Conservation (phyloP, 768 basidiomycete species). For the Suillus decipiens region DNA sequence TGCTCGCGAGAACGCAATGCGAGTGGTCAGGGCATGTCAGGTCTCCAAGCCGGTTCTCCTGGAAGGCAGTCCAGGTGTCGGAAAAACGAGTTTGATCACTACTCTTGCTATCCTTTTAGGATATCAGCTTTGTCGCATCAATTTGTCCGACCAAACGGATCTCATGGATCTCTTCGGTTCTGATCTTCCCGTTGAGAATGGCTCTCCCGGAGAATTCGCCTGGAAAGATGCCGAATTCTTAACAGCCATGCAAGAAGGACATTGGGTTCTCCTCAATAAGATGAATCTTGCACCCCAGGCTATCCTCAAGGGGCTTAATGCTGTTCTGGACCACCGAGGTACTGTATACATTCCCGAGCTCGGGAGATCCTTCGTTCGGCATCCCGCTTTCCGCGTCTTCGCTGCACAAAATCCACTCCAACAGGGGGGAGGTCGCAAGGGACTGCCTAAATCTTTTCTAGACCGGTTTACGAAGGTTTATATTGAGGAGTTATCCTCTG, state of each 20-base stretch:
- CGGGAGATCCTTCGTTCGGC: conserved; percentile 81
- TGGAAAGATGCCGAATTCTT: conserved; percentile 99
- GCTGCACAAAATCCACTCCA: conserved; percentile 96
- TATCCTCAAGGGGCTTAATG: conserved; percentile 95
- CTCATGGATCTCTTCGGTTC: conserved; percentile 95
- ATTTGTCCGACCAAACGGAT: conserved; percentile 97
- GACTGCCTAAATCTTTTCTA: conserved; percentile 94
- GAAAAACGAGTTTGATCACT: conserved; percentile 91
- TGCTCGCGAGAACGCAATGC: conserved; percentile 82
- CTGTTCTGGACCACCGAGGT: conserved; percentile 93
- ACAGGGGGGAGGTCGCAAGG: conserved; percentile 97
- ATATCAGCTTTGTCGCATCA: conserved; percentile 85
- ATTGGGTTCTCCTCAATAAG: conserved; percentile 98
- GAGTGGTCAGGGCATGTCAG: conserved; percentile 88
- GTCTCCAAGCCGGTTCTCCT: conserved; percentile 88
- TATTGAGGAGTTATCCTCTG: conserved; percentile 76
- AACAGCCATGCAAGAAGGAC: conserved; percentile 88
- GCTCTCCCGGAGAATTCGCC: conserved; percentile 86
- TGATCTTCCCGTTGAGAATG: conserved; percentile 93
- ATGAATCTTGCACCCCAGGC: conserved; percentile 99
- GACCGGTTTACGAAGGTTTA: conserved; percentile 99
- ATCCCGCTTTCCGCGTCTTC: conserved; percentile 95
- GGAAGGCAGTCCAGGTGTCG: conserved; percentile 97
- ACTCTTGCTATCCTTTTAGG: conserved; percentile 84
- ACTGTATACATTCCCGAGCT: conserved; percentile 95